Evolutionary conservation across 2,329 filamentous ascomycete species (phyloP).

Genomic region (Penicillium capsulatum): DNA sequence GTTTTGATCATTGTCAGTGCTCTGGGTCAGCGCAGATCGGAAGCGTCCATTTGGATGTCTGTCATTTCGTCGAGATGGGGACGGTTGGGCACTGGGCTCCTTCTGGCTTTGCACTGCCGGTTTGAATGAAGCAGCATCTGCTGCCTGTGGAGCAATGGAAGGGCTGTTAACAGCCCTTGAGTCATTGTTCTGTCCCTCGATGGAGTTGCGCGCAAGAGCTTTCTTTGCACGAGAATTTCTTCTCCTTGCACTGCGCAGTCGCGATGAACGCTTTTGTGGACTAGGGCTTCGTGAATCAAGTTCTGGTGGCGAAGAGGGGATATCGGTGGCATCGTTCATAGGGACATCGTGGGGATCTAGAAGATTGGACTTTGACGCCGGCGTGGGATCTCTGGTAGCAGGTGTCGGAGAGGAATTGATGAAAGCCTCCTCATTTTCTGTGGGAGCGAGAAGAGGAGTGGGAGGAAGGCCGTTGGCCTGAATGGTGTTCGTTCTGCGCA

Average conservation of each 20-base stretch:
- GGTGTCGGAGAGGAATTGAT: slow-evolving; percentile 53
- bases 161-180: too few species aligned
- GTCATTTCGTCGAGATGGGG: slow-evolving; percentile 9
- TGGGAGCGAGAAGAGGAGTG: slow-evolving; percentile 43
- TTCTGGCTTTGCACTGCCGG: too few species aligned
- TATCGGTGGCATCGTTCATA: slow-evolving; percentile 21
- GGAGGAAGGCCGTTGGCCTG: slow-evolving; percentile 29
- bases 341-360: slow-evolving; percentile 27
- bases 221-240: slow-evolving; percentile 14
- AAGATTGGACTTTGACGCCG: slow-evolving; percentile 26
- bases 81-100: too few species aligned
- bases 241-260: slow-evolving; percentile 10
- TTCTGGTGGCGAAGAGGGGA: slow-evolving; percentile 37
- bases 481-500: slow-evolving; percentile 25
- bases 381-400: slow-evolving; percentile 34
- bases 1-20: slow-evolving; percentile 5
- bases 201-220: slow-evolving; percentile 5
- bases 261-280: slow-evolving; percentile 11
- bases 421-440: slow-evolving; percentile 44
- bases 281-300: slow-evolving; percentile 22
- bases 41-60: slow-evolving; percentile 18
- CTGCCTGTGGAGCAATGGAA: too few species aligned
- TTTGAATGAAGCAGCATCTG: too few species aligned
- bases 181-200: slow-evolving; percentile 5
- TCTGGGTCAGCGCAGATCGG: slow-evolving; percentile 25